These are phyloP conservation scores for Volutella citrinella DNA, from an alignment of 2,329 filamentous ascomycete species.

Conservation along the genomic window DNA sequence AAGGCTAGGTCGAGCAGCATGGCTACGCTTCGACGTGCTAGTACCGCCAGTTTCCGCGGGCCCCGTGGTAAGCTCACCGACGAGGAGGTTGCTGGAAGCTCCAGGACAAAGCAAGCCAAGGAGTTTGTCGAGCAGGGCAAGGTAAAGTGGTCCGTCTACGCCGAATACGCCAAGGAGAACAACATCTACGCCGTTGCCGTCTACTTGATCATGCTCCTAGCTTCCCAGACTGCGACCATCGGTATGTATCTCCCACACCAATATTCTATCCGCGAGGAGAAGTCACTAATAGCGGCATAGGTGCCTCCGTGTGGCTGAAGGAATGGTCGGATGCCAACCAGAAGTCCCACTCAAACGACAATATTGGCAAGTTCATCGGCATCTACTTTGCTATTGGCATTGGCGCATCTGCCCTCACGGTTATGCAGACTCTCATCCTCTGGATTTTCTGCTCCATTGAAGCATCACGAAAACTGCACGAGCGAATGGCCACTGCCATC, in stretches of 20 bases:
- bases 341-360: slow-evolving; percentile 61
- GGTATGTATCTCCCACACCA: no score
- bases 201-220: slow-evolving; percentile 74
- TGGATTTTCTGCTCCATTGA: slow-evolving; percentile 99
- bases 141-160: slow-evolving; percentile 92
- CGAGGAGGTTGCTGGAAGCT: slow-evolving; percentile 69
- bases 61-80: slow-evolving; percentile 81
- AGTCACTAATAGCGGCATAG: no score
- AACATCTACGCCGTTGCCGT: slow-evolving; percentile 80
- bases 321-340: slow-evolving; percentile 83
- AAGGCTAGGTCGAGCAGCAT: slow-evolving; percentile 68
- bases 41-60: slow-evolving; percentile 84
- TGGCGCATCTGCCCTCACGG: slow-evolving; percentile 78
- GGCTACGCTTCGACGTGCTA: slow-evolving; percentile 82
- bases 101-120: slow-evolving; percentile 81
- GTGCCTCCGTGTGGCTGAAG: slow-evolving; percentile 89
- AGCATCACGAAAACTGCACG: slow-evolving; percentile 93
- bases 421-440: slow-evolving; percentile 87
- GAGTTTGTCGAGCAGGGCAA: slow-evolving; percentile 93
- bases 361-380: slow-evolving; percentile 87
- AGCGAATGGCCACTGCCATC: slow-evolving; percentile 94
- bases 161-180: slow-evolving; percentile 91
- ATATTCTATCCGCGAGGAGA: no score
- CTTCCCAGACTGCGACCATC: slow-evolving; percentile 78
- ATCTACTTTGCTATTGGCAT: slow-evolving; percentile 95